Evolutionary conservation across 345 rosid species (phyloP).

Genomic region (Syzygium aromaticum): DNA sequence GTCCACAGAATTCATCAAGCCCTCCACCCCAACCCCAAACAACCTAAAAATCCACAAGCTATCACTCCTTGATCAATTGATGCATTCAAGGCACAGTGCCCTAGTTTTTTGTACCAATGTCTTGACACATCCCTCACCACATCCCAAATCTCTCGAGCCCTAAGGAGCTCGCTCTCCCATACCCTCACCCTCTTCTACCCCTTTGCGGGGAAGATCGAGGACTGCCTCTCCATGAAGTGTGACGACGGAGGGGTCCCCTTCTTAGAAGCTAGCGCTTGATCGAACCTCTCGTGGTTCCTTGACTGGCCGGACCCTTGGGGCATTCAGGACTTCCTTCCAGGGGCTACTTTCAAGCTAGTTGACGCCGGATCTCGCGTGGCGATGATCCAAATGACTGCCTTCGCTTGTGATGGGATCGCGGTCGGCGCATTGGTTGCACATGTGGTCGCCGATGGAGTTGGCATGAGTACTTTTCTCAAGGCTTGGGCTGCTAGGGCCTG

Average conservation of each 20-base stretch:
- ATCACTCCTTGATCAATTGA: constrained; percentile 33
- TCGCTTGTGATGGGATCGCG: not conserved
- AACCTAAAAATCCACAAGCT: constrained; percentile 19
- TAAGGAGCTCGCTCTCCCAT: not conserved
- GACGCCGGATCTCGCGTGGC: not conserved
- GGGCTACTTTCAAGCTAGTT: not conserved
- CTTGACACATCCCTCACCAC: not conserved
- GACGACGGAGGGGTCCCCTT: not conserved
- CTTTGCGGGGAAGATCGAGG: not conserved
- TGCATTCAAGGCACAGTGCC: not conserved
- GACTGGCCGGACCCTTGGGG: not conserved
- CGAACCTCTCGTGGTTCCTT: not conserved
- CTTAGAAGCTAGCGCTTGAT: not conserved
- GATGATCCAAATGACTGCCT: not conserved
- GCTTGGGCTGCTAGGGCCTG: not conserved
- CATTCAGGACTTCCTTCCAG: not conserved
- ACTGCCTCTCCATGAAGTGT: not conserved
- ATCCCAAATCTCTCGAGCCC: not conserved
- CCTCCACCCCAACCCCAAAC: constrained; percentile 28
- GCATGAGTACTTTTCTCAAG: not conserved
- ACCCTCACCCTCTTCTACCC: not conserved
- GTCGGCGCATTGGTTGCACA: not conserved
- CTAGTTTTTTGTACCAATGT: not conserved
- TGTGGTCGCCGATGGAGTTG: not conserved
- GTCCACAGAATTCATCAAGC: constrained; percentile 23